Conservation (phyloP, 2,329 filamentous ascomycete species). For the Hypoxylon rubiginosum region DNA sequence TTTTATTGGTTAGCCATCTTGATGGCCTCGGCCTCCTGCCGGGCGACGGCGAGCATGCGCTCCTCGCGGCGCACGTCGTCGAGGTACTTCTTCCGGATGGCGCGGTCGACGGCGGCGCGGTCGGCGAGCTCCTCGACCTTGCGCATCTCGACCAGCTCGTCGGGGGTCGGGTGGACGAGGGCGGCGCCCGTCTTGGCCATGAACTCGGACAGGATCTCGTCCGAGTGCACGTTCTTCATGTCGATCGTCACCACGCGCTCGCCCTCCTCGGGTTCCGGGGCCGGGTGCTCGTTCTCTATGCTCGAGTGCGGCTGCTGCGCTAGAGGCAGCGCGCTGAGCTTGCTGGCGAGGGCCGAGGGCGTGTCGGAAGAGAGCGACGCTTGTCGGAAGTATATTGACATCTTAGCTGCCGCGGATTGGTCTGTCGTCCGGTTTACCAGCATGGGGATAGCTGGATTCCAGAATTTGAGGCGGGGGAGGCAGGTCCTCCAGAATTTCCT, state of each 20-base stretch:
- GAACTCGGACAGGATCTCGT: conserved; percentile 73
- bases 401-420: conserved; percentile 67
- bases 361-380: conserved; percentile 42
- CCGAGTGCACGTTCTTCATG: conserved; percentile 73
- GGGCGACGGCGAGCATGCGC: conserved; percentile 68
- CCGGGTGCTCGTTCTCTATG: conserved; percentile 61
- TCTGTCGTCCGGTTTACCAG: conserved; percentile 78
- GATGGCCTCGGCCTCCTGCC: conserved; percentile 62
- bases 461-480: conserved; percentile 90
- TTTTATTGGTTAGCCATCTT: conserved; percentile 54
- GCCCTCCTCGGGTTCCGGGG: conserved; percentile 61
- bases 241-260: conserved; percentile 69
- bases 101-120: conserved; percentile 67
- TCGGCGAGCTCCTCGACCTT: conserved; percentile 68
- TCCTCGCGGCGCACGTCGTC: conserved; percentile 73
- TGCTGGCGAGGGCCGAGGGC: conserved; percentile 35
- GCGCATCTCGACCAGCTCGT: conserved; percentile 71
- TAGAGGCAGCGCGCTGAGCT: conserved; percentile 46
- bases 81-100: conserved; percentile 64
- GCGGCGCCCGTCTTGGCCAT: conserved; percentile 73
- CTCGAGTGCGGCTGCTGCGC: conserved; percentile 63
- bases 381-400: conserved; percentile 75
- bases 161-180: conserved; percentile 66
- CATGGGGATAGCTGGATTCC: conserved; percentile 90
- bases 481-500: conserved; percentile 91